Percentiles rank a stretch among this genome's conserved stretches.
Conservation (phyloP, 306 rosid species). For the Medicago truncatula region MtrunA17r5.0-ANR NC_053042.1:51640501-51641000, state of each 20-base stretch:
- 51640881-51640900: constrained; percentile 35
- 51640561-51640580: neutral
- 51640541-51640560: neutral
- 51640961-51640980: neutral
- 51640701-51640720: constrained; percentile 11
- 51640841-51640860: constrained; percentile 40
- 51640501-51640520: neutral
- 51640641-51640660: neutral
- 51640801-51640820: constrained; percentile 17
- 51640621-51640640: neutral
- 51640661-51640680: neutral
- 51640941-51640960: constrained; percentile 43
- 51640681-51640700: neutral
- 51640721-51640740: constrained; percentile 22
- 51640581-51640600: neutral
- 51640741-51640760: constrained; percentile 13
- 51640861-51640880: constrained; percentile 12
- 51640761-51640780: neutral
- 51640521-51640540: neutral
- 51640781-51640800: constrained; percentile 12
- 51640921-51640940: constrained; percentile 49
- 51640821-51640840: constrained; percentile 40
- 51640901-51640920: constrained; percentile 50
- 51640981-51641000: neutral
- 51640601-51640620: neutral